Evolutionary conservation across 1,139 yeast species (phyloP).

Genomic region (Eremothecium sinecaudum): DNA sequence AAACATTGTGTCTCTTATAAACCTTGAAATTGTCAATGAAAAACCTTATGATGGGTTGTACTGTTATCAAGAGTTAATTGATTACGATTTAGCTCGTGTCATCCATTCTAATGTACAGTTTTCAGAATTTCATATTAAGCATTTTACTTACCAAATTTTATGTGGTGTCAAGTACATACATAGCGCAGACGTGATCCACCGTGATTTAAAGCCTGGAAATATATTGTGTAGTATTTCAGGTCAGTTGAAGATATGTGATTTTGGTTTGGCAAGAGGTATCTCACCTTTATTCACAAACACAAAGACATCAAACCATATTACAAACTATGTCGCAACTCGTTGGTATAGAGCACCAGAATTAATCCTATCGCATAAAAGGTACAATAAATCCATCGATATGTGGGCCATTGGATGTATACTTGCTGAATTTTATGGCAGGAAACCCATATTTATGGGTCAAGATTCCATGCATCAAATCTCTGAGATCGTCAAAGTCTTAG

Average conservation of each 20-base stretch:
- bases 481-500: conserved; percentile 54
- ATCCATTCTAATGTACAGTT: conserved; percentile 68
- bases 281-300: conserved; percentile 35
- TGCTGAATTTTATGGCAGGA: conserved; percentile 63
- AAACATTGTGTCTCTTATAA: conserved; percentile 64
- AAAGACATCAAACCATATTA: conserved; percentile 38
- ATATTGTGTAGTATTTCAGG: conserved; percentile 68
- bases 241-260: conserved; percentile 68
- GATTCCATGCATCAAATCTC: conserved; percentile 55
- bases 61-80: conserved; percentile 74
- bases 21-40: conserved; percentile 56
- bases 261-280: conserved; percentile 79
- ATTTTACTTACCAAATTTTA: conserved; percentile 65
- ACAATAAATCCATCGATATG: conserved; percentile 56
- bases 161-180: conserved; percentile 79
- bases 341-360: conserved; percentile 96
- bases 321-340: conserved; percentile 86
- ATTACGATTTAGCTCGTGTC: conserved; percentile 68
- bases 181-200: conserved; percentile 74
- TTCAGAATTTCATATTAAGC: conserved; percentile 74
- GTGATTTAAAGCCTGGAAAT: conserved; percentile 82
- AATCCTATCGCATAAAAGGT: conserved; percentile 48
- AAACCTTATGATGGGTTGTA: conserved; percentile 77
- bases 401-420: conserved; percentile 82
- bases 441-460: conserved; percentile 63